These are phyloP conservation scores for Bolboschoenoplectus hybrid DNA, from an alignment of 202 grass and related monocot species.

Conservation along the genomic window DNA sequence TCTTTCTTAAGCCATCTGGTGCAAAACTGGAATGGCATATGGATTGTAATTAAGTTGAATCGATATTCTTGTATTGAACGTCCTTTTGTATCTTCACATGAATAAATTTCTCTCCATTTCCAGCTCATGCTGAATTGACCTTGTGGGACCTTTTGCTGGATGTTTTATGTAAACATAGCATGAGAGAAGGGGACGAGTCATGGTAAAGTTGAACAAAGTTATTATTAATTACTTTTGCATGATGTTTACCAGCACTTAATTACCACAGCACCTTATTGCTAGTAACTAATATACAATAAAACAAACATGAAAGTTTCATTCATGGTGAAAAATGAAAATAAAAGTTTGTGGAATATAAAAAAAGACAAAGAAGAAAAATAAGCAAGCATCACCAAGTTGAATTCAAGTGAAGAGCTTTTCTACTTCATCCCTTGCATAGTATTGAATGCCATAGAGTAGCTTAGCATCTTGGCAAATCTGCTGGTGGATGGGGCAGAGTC, in stretches of 20 bases:
- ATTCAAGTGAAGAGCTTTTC: neutral
- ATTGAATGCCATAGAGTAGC: neutral
- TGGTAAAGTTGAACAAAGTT: neutral
- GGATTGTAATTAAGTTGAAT: constrained; percentile 13
- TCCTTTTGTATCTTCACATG: neutral
- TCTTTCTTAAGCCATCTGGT: neutral
- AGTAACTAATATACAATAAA: neutral
- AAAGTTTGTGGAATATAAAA: neutral
- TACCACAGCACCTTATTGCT: neutral
- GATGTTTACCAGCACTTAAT: neutral
- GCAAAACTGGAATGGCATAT: neutral
- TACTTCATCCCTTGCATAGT: constrained; percentile 3
- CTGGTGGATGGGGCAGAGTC: constrained; percentile 47
- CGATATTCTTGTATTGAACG: neutral
- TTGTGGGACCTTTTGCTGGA: constrained; percentile 9
- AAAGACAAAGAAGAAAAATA: neutral
- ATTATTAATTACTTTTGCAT: neutral
- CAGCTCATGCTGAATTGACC: neutral
- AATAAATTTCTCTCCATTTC: neutral
- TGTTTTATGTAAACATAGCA: neutral
- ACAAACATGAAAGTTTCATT: constrained; percentile 25
- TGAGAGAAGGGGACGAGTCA: neutral
- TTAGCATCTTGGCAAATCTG: constrained; percentile 47
- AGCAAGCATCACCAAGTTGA: constrained; percentile 19
- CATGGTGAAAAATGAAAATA: neutral